Conservation (phyloP, 225 moss, liverwort and hornwort species). For the Bryum argenteum region DNA sequence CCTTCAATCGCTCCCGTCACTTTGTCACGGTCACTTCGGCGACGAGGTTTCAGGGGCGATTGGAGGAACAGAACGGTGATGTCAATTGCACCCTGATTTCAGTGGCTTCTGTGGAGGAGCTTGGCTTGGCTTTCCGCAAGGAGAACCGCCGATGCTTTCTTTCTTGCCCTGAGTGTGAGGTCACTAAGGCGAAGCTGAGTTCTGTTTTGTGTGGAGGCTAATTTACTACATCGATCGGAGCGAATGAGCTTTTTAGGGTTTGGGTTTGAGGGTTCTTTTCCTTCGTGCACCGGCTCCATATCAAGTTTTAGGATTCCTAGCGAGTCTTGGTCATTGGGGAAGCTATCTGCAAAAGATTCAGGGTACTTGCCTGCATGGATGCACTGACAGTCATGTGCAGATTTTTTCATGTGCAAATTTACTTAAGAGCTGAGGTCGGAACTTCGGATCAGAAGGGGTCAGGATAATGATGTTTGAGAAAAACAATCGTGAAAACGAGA, state of each 20-base stretch:
- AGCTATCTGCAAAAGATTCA: too few relatives aligned
- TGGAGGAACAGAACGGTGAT: constrained; percentile 44
- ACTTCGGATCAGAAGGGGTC: too few relatives aligned
- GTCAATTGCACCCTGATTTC: constrained; percentile 46
- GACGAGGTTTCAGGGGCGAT: constrained; percentile 23
- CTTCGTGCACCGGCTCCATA: too few relatives aligned
- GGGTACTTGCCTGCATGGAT: too few relatives aligned
- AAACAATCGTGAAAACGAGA: too few relatives aligned
- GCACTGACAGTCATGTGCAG: too few relatives aligned
- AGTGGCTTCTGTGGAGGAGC: constrained; percentile 17
- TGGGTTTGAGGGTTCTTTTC: constrained; percentile 7
- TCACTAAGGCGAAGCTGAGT: constrained; percentile 67
- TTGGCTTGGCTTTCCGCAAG: constrained; percentile 52
- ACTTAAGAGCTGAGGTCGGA: too few relatives aligned
- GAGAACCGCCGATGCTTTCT: constrained; percentile 42
- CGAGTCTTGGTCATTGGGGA: too few relatives aligned
- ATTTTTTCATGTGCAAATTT: too few relatives aligned
- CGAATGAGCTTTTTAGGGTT: neutral
- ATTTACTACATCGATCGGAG: too few relatives aligned
- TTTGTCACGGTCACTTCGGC: constrained; percentile 20
- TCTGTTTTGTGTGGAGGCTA: constrained; percentile 23
- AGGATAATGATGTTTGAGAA: too few relatives aligned
- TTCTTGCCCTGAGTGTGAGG: constrained; percentile 38
- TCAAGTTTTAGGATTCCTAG: too few relatives aligned
- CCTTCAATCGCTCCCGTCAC: neutral